These are phyloP conservation scores for Saccharomyces pastorianus DNA, from an alignment of 1,139 yeast genomes.

Conservation along the genomic window DNA sequence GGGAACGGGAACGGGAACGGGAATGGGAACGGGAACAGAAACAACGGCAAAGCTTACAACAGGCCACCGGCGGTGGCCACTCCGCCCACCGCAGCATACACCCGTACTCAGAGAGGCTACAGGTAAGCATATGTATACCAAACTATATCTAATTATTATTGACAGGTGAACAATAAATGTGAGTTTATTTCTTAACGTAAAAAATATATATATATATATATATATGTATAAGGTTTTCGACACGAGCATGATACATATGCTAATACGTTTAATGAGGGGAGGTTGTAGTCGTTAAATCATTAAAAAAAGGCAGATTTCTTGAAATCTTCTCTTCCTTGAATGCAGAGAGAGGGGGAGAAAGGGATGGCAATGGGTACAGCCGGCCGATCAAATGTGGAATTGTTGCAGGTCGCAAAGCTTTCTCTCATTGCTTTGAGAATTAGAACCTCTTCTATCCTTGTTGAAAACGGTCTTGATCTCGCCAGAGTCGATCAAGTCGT, in stretches of 20 bases:
- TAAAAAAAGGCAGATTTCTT: background rate
- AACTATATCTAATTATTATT: background rate
- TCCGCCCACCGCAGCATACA: slow-evolving; percentile 2
- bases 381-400: slow-evolving; percentile 5
- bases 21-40: background rate
- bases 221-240: background rate
- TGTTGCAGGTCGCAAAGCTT: slow-evolving; percentile 30
- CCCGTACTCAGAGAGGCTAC: background rate
- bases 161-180: background rate
- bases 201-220: background rate
- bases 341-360: too few relatives aligned
- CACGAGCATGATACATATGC: background rate
- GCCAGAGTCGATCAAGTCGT: slow-evolving; percentile 39
- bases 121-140: background rate
- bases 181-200: background rate
- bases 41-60: background rate
- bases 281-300: slow-evolving; percentile 4
- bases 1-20: background rate
- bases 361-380: background rate
- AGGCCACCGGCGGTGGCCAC: background rate
- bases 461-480: slow-evolving; percentile 36
- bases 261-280: background rate
- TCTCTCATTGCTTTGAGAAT: slow-evolving; percentile 34
- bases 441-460: slow-evolving; percentile 40
- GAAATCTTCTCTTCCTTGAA: background rate